Evolutionary conservation across 768 basidiomycete species (phyloP), one percentile per base, ranked within the genome.

Genomic region (Serendipita sp.): DNA sequence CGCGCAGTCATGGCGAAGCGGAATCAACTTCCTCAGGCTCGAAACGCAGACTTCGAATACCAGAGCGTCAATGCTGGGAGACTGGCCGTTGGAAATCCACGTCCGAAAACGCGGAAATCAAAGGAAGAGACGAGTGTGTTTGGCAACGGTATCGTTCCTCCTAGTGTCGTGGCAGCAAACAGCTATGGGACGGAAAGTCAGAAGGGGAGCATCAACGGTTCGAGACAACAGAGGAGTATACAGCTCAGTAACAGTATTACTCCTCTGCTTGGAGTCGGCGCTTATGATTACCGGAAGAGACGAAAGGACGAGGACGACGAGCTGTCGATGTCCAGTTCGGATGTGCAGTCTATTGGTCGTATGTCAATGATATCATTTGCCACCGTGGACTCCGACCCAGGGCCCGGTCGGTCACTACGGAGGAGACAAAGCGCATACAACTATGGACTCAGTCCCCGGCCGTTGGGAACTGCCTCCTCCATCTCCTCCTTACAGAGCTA

Each of bases 1-100:
- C 83, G 92, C 64, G 91, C 90, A 48, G 92, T 95, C 74, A 88
- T 94, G 85, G 82, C 85, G 70, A 95, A 94, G 77, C 86, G 90
- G 68, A 85, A 82, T 66, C 83, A 85, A 68, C 77, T 88, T 70
- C 80, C 83, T 68, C 79, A 72, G 16, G 74, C 77, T 35, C 74
- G 72, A 51, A 77, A 75, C 68, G 76, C 78, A 65, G 82, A 86
- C 66, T 71, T 86, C 38, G 86, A 86, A 70, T 89, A 86, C 86
- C 78, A 77, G 65, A 76, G 68, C 47, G 52, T 65, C 36, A 56
- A 41, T 38, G 10, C 56, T 2, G 56, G 28, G 8, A 28, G 36
- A 38, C 34, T 60, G 5, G 56, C 56, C 35, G 28, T n/a, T n/a
- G 56, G 56, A 8, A 60, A 60, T 30, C 28, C 4, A 34, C 56